Percentiles rank a stretch among this genome's conserved stretches.
These are phyloP conservation scores for Wickerhamiella dianesei DNA, from an alignment of 805 yeast species.

Conservation along the genomic window DNA sequence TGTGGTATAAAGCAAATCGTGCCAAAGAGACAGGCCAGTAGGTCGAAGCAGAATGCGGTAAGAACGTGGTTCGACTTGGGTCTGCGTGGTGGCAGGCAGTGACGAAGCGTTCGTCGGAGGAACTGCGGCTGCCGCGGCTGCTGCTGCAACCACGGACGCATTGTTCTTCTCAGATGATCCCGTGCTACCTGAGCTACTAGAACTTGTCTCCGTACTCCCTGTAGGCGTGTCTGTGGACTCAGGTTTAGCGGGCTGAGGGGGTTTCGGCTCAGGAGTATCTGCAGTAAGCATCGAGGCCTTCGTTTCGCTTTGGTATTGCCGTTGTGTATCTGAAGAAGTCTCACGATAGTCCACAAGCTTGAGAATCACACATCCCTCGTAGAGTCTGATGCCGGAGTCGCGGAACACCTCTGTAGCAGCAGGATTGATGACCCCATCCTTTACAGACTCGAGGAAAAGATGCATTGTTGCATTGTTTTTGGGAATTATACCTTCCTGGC, in stretches of 20 bases:
- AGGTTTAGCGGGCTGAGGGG: neutral
- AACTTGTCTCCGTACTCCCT: no score
- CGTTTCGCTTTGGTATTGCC: neutral
- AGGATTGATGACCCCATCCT: slow-evolving; percentile 73
- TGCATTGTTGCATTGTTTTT: slow-evolving; percentile 63
- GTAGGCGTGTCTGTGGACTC: neutral
- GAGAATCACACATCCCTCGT: slow-evolving; percentile 80
- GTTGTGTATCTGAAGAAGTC: slow-evolving; percentile 13
- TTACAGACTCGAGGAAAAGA: slow-evolving; percentile 61
- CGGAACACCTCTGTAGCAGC: slow-evolving; percentile 78
- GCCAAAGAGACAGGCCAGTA: slow-evolving; percentile 66
- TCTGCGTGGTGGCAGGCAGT: neutral
- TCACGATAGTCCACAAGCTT: slow-evolving; percentile 79
- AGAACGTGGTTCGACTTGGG: slow-evolving; percentile 39
- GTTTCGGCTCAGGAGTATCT: neutral
- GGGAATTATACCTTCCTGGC: slow-evolving; percentile 78
- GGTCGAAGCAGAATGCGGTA: slow-evolving; percentile 70
- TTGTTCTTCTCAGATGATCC: no score
- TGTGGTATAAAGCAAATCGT: slow-evolving; percentile 72
- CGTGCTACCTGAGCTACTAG: no score
- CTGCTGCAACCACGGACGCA: neutral
- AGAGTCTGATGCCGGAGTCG: slow-evolving; percentile 71
- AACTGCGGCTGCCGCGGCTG: neutral
- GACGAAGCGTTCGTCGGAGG: no score
- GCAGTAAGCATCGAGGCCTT: neutral